Evolutionary conservation across 2,329 filamentous ascomycete species (phyloP).

Genomic region (Paracoccidioides brasiliensis): DNA sequence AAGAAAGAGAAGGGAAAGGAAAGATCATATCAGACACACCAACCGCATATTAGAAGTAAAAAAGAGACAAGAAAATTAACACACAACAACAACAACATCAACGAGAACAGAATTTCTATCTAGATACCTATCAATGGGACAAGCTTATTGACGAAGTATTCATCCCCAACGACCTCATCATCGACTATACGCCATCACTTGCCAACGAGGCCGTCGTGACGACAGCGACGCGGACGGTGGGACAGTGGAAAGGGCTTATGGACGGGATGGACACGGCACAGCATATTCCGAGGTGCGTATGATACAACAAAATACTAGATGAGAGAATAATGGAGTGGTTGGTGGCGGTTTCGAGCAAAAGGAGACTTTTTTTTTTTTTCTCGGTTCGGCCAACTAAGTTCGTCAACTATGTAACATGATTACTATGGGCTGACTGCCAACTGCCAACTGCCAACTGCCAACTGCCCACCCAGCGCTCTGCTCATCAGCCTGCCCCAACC

Average conservation of each 20-base stretch:
- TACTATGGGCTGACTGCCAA: too few relatives aligned
- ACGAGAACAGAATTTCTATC: not conserved
- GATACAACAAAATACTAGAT: not conserved
- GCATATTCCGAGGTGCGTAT: not conserved
- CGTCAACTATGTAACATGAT: too few relatives aligned
- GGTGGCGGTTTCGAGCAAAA: too few relatives aligned
- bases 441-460: not conserved
- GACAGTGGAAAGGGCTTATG: not conserved
- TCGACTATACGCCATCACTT: not conserved
- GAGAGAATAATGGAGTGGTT: too few relatives aligned
- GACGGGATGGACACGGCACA: not conserved
- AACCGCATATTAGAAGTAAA: not conserved
- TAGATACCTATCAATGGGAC: conserved; percentile 1
- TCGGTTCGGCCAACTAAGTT: too few relatives aligned
- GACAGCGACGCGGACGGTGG: not conserved
- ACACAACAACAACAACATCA: not conserved
- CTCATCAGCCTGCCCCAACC: not conserved
- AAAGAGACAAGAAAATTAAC: not conserved
- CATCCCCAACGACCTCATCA: not conserved
- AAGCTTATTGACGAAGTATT: not conserved
- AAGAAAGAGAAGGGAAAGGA: not conserved
- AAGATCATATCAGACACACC: not conserved
- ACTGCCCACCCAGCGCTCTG: not conserved
- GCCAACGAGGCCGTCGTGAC: not conserved
- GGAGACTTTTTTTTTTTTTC: too few relatives aligned